phyloP scores from a whole-genome alignment of 176 grass and related monocot species.

The sorghum (Sorghum bicolor) region Sorghum_bicolor_NCBIv3 NC_012876.2:4162501-4163000 shows the following conservation, averaged over 20 bases:
- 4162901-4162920: not conserved
- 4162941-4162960: not conserved
- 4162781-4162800: not conserved
- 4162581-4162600: not conserved
- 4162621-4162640: not conserved
- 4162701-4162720: not conserved
- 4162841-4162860: not conserved
- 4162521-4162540: not conserved
- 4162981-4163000: accelerated
- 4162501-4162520: not conserved
- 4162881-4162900: accelerated
- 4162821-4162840: not conserved
- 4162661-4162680: not conserved
- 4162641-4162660: not conserved
- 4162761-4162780: not conserved
- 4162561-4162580: accelerated
- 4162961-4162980: not conserved
- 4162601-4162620: not conserved
- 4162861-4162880: not conserved
- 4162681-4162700: not conserved
- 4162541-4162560: accelerated
- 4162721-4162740: constrained; percentile 11
- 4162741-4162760: not conserved
- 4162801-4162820: not conserved
- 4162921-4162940: not conserved